Evolutionary conservation across 2,329 filamentous ascomycete genomes (phyloP), one percentile per base, ranked within the genome.

Genomic region (Bipolaris zeicola): DNA sequence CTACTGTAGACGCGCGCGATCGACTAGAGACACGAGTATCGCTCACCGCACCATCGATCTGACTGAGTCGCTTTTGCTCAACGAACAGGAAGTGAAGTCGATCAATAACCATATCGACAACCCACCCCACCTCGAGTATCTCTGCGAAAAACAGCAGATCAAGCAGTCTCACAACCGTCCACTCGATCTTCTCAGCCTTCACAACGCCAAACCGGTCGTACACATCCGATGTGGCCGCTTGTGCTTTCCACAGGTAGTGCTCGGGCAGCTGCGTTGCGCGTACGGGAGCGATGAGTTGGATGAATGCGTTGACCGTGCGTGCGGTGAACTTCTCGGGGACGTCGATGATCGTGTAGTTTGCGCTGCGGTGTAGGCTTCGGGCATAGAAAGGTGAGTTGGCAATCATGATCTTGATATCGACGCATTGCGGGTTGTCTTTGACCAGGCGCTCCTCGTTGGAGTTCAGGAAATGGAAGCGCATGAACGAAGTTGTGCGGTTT

Each of bases 181-280:
- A 52, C 6, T 22, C 34, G 24, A 52, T 52, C 16, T 52, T 45
- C 42, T 52, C 50, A 5, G 31, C 33, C 16, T 20, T 10, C 1
- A 52, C 37, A 1, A 13, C 33, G 1, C 50, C 41, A 33, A 45
- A 52, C 3, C 42, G 50, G 16, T 52, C 42, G 24, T 39, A 46
- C 4, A 45, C 24, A 4, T 33, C 42, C 10, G 33, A 16, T 0
- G 38, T 33, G 6, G 6, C 11, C 8, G 36, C 34, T 0, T 42
- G 7, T 1, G 36, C 46, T 16, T 20, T 26, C 50, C 55, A 58
- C 36, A 58, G 51, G n/a, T 47, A 44, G 42, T 58, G 55, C 16
- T 43, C 41, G 6, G 55, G 55, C 3, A 58, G 18, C 20, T 26
- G 3, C 2, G 26, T 47, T 22, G 55, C 51, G 11, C 24, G 47